Conservation (phyloP, 2,329 filamentous ascomycete species). For the Ophiostoma piceae region DNA sequence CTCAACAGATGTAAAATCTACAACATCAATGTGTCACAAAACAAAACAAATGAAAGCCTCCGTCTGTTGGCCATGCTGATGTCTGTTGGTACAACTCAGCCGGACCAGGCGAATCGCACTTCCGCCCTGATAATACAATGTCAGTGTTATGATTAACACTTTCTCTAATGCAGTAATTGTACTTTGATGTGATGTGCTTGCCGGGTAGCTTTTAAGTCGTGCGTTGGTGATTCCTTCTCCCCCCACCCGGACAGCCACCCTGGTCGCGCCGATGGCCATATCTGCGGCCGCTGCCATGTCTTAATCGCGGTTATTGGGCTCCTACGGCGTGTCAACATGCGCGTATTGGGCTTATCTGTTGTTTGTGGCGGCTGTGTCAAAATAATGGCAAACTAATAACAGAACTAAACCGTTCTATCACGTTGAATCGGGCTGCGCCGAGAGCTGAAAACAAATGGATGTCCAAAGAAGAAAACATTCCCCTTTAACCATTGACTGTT, state of each 20-base stretch:
- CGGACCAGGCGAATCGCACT: neutral
- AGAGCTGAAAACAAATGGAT: neutral
- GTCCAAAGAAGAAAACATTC: neutral
- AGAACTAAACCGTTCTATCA: neutral
- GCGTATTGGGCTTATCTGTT: neutral
- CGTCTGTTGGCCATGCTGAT: neutral
- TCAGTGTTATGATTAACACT: neutral
- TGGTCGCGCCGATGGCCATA: constrained; percentile 3
- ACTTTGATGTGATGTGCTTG: neutral
- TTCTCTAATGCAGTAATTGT: neutral
- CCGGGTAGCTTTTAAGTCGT: neutral
- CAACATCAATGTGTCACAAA: neutral
- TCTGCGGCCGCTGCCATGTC: neutral
- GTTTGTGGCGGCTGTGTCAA: constrained; percentile 3
- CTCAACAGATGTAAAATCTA: neutral
- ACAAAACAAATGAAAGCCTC: neutral
- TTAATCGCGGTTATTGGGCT: constrained; percentile 9
- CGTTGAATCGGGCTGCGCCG: neutral
- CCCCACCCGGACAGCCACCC: neutral
- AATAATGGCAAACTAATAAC: neutral
- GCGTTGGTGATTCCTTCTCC: neutral
- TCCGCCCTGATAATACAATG: neutral
- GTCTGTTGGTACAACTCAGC: neutral
- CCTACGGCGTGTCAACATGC: neutral
- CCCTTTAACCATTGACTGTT: too few species aligned